A percentile compares a stretch with the other conserved stretches of the same genome.
These are phyloP conservation scores for Apiotrichum domesticum DNA, from an alignment of 1,284 basidiomycete species.

Conservation along the genomic window DNA sequence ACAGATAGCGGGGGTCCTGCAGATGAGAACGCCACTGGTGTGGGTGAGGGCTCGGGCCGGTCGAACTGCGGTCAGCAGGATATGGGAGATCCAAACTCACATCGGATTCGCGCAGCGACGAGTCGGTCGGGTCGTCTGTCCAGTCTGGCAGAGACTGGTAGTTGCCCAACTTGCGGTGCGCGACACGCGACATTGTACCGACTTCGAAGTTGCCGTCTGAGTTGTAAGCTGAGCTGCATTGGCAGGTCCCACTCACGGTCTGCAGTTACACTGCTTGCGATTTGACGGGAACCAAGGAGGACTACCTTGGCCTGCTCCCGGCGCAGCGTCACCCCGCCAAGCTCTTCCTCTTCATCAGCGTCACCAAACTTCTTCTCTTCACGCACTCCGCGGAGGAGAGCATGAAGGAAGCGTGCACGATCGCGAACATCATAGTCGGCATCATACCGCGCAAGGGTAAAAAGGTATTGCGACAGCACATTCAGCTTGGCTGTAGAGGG, in stretches of 20 bases:
- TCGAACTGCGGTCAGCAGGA: background rate
- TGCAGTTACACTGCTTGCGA: conserved; percentile 32
- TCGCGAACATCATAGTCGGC: conserved; percentile 80
- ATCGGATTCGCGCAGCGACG: conserved; percentile 46
- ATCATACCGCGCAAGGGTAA: conserved; percentile 82
- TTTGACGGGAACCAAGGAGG: conserved; percentile 64
- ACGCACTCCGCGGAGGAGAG: conserved; percentile 57
- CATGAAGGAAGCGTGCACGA: conserved; percentile 69
- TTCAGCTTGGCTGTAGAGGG: conserved; percentile 52
- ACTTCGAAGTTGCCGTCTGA: conserved; percentile 30
- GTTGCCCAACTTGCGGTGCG: conserved; percentile 27
- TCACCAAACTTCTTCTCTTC: conserved; percentile 21
- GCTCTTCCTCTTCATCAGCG: conserved; percentile 47
- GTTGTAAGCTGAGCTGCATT: background rate
- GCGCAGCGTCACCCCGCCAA: conserved; percentile 67
- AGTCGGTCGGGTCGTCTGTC: conserved; percentile 49
- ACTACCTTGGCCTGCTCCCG: conserved; percentile 73
- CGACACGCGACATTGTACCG: conserved; percentile 39
- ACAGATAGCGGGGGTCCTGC: background rate
- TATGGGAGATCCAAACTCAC: conserved; percentile 7
- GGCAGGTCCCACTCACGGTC: conserved; percentile 53
- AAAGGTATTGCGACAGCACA: conserved; percentile 62
- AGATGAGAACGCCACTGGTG: background rate
- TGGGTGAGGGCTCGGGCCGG: background rate
- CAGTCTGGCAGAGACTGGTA: conserved; percentile 44